Conservation (phyloP, 441 rosid genomes). For the Corymbia citriodora region DNA sequence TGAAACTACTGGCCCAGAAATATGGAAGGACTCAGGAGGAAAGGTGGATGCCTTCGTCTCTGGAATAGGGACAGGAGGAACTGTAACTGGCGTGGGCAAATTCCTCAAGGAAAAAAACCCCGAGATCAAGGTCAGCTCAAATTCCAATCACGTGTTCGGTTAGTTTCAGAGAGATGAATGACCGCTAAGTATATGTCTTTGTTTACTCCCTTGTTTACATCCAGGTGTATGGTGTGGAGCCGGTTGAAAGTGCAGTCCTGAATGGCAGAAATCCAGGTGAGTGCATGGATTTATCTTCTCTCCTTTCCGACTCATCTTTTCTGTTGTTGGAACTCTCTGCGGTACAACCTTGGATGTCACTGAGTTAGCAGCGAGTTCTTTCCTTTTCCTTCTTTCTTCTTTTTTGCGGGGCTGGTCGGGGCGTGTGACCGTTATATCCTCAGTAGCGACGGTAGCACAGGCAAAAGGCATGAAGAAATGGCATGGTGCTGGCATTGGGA, state of each 20-base stretch:
- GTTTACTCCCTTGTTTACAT: not conserved
- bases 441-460: not conserved
- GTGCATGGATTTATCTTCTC: not conserved
- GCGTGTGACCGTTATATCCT: not conserved
- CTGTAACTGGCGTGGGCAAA: slow-evolving; percentile 65
- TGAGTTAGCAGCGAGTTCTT: not conserved
- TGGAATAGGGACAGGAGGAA: slow-evolving; percentile 85
- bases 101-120: slow-evolving; percentile 76
- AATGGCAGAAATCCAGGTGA: slow-evolving; percentile 67
- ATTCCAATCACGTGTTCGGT: not conserved
- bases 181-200: not conserved
- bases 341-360: not conserved
- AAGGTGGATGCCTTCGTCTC: slow-evolving; percentile 63
- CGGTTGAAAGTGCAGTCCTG: slow-evolving; percentile 62
- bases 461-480: not conserved
- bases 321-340: not conserved
- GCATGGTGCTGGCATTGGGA: not conserved
- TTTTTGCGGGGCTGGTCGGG: not conserved
- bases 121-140: slow-evolving; percentile 47
- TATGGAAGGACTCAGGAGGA: slow-evolving; percentile 77
- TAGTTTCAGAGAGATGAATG: not conserved
- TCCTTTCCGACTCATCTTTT: not conserved
- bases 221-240: slow-evolving; percentile 70
- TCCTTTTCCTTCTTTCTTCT: not conserved
- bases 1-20: slow-evolving; percentile 82